phyloP scores from a whole-genome alignment of 108 stramenopile species.

The Schizochytrium sp. region DNA sequence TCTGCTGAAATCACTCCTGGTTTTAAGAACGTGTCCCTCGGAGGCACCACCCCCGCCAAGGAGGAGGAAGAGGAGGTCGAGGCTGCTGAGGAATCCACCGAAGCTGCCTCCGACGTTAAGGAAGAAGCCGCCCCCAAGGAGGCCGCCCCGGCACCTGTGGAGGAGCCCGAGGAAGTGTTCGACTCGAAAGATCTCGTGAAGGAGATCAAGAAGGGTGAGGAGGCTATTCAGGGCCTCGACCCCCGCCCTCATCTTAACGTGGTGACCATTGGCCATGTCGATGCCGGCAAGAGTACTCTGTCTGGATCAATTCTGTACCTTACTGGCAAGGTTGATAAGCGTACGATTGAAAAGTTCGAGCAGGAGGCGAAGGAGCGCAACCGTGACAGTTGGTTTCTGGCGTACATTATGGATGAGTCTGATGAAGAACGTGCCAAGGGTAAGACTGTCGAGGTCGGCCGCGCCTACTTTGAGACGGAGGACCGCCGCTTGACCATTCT shows the following conservation, averaged over 20 bases:
- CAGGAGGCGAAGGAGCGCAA: constrained; percentile 98
- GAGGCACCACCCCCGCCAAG: constrained; percentile 72
- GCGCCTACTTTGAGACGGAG: constrained; percentile 95
- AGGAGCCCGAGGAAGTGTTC: neutral
- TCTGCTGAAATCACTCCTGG: constrained; percentile 1
- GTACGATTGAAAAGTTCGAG: constrained; percentile 98
- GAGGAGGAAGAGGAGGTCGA: neutral
- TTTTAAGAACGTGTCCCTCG: constrained; percentile 86
- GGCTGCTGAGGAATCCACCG: neutral
- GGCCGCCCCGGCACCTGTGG: constrained; percentile 27
- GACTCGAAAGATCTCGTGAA: neutral
- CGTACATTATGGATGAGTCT: constrained; percentile 99
- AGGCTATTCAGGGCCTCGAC: neutral
- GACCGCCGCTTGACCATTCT: constrained; percentile 95
- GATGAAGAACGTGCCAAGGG: constrained; percentile 99
- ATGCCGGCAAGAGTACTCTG: constrained; percentile 98
- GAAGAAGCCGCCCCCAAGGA: constrained; percentile 10
- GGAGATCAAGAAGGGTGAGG: constrained; percentile 20
- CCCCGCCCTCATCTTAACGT: constrained; percentile 43
- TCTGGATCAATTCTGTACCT: constrained; percentile 97
- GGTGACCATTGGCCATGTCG: constrained; percentile 75
- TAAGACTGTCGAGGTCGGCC: constrained; percentile 98
- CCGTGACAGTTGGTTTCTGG: constrained; percentile 99
- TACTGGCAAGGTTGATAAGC: constrained; percentile 97
- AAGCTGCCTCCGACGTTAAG: neutral